Evolutionary conservation across 495 filamentous ascomycete genomes (phyloP), one percentile per base, ranked within the genome.

Genomic region (Bombardia bombarda): DNA sequence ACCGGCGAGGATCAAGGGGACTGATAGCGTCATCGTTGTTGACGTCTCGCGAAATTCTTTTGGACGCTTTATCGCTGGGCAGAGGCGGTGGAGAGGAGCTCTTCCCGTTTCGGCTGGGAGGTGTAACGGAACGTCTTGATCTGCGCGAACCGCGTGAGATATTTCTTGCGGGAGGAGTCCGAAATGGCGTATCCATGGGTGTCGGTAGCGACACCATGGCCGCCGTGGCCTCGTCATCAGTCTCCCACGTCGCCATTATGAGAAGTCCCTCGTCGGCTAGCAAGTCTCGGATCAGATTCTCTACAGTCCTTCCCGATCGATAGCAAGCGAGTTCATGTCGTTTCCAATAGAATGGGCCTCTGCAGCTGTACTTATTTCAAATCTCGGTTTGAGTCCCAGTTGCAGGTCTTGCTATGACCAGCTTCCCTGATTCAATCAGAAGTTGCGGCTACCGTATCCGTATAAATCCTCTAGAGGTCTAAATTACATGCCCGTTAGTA

Each of bases 1-100:
- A 95, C 16, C 90, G 75, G 39, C 89, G 79, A 5, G 92, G 86
- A 55, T 97, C 90, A 17, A 95, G 69, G 14, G 86, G 78, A 16
- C 85, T 86, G 34, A 90, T 76, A 45, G 69, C 79, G 42, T 93
- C 84, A 41, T 90, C 82, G 45, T 74, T 78, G 9, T 63, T 60
- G 20, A 71, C 56, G 52, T 83, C 72, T 46, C 78, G 77, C 0
- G 77, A 79, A 16, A 66, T 63, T 45, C 76, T 63, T 37, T 70
- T 70, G 28, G 52, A 65, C 8, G 51, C 66, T 48, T 68, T 64
- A 9, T 74, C 70, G 7, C 62, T 66, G 16, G 75, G 77, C 14
- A 79, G 66, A 40, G 72, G 70, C 17, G 81, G 74, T 14, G 83
- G 78, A 7, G 87, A 83, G 6, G 80, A 77, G 22, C 74, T 68